Evolutionary conservation across 805 yeast genomes (phyloP).

Genomic region (Saturnispora sanitii): DNA sequence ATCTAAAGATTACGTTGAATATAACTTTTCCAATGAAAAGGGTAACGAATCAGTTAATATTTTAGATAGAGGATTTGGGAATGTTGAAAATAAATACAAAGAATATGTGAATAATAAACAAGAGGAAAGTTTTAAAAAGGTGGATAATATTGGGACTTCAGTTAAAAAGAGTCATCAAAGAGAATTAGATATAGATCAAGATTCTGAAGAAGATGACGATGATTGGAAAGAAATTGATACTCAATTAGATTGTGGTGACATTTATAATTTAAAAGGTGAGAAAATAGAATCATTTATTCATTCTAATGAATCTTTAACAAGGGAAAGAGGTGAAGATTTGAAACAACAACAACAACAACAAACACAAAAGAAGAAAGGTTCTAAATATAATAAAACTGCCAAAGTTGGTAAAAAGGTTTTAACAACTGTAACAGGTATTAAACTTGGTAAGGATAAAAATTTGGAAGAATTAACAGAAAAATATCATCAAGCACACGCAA

Average conservation of each 20-base stretch:
- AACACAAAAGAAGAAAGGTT: slow-evolving; percentile 9
- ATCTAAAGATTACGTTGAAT: slow-evolving; percentile 23
- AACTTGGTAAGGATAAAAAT: slow-evolving; percentile 9
- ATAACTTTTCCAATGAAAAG: slow-evolving; percentile 10
- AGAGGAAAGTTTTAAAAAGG: no score
- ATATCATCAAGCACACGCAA: slow-evolving; percentile 16
- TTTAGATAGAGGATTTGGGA: slow-evolving; percentile 14
- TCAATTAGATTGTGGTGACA: slow-evolving; percentile 55
- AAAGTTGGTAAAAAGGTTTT: slow-evolving; percentile 9
- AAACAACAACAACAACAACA: background rate
- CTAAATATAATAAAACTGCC: slow-evolving; percentile 9
- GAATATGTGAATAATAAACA: background rate
- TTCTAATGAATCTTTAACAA: slow-evolving; percentile 18
- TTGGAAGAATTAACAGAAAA: slow-evolving; percentile 9
- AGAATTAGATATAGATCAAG: slow-evolving; percentile 14
- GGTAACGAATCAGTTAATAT: slow-evolving; percentile 16
- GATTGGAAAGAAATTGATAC: slow-evolving; percentile 87
- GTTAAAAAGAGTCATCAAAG: slow-evolving; percentile 1
- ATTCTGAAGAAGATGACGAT: slow-evolving; percentile 40
- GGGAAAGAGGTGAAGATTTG: slow-evolving; percentile 7
- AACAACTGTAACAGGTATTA: slow-evolving; percentile 8
- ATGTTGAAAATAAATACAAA: slow-evolving; percentile 7
- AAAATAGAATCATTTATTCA: slow-evolving; percentile 34
- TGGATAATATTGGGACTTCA: no score
- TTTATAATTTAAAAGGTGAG: slow-evolving; percentile 74